phyloP scores from a whole-genome alignment of 306 rosid genomes.

The Gastrolobium villosum region DNA sequence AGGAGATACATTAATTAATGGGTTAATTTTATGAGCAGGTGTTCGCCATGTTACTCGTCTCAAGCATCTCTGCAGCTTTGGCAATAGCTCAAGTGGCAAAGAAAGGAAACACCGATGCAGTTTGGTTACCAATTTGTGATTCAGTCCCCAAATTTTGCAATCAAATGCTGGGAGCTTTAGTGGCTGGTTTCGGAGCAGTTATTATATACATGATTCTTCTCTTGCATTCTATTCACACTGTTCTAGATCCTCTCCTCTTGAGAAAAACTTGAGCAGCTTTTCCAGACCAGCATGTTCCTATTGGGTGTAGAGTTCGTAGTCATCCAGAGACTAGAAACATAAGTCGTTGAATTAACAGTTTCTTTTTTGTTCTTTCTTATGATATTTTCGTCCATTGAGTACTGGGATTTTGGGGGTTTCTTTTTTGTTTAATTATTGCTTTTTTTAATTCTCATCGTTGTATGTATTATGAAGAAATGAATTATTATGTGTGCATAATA shows the following conservation, averaged over 20 bases:
- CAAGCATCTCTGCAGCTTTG: constrained; percentile 78
- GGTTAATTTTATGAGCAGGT: constrained; percentile 57
- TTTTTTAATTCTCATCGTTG: too few species aligned
- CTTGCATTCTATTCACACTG: constrained; percentile 63
- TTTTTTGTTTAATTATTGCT: too few species aligned
- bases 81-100: constrained; percentile 82
- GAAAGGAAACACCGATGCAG: constrained; percentile 75
- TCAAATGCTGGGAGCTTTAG: constrained; percentile 65
- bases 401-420: too few species aligned
- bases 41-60: constrained; percentile 61
- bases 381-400: neutral
- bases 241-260: constrained; percentile 74
- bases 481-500: too few species aligned
- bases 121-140: constrained; percentile 84
- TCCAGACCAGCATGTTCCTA: neutral
- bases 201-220: constrained; percentile 59
- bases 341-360: constrained; percentile 24
- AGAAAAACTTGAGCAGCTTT: constrained; percentile 42
- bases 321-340: constrained; percentile 9
- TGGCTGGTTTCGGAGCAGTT: constrained; percentile 58
- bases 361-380: neutral
- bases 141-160: constrained; percentile 71
- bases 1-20: constrained; percentile 9
- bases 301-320: neutral
- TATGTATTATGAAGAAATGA: too few species aligned